Evolutionary conservation across 163 green algal species (phyloP), one percentile per base, ranked within the genome.

Genomic region (Scenedesmus sp.): DNA sequence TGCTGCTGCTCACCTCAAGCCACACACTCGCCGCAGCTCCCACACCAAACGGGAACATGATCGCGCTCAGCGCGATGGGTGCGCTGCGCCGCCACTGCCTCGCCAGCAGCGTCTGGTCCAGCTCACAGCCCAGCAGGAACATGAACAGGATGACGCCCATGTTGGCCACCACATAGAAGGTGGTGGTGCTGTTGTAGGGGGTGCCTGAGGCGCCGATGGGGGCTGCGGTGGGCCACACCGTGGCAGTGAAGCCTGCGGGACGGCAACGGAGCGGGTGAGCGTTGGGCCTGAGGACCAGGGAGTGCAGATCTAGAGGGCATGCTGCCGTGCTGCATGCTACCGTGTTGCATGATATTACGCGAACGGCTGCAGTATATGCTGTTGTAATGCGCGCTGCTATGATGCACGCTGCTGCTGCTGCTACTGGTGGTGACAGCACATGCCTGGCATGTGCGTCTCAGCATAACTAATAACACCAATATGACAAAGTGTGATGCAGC

Each of bases 91-190:
- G 54, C 88, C 88, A 91, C 88, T 91, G 88, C 34, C 66, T 57
- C 12, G 66, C 66, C 9, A 88, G 55, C 55, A 88, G 82, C 1
- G 34, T 18, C 57, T 91, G 88, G 54, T 91, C 88, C 15, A 91
- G 88, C 76, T 91, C 88, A n/a, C 74, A 87, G 74, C 88, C 88
- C 74, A 91, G 26, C n/a, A 91, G 74, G 55, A 91, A 91, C 88
- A 91, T 91, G 55, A 91, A 91, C 26, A 91, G 88, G 55, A 91
- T 87, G 18, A 91, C 76, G 8, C 88, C 88, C 59, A 91, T 57
- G 52, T 86, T 91, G 2, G 88, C 88, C 20, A 91, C 88, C 60
- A 91, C 88, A 13, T 82, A 86, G 88, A 91, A 91, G 23, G 88
- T 91, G 15, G 74, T 91, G 74, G 54, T 52, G 59, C 76, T 87